Conservation (phyloP, 208 protist genomes). For the Leishmania arabica region DNA sequence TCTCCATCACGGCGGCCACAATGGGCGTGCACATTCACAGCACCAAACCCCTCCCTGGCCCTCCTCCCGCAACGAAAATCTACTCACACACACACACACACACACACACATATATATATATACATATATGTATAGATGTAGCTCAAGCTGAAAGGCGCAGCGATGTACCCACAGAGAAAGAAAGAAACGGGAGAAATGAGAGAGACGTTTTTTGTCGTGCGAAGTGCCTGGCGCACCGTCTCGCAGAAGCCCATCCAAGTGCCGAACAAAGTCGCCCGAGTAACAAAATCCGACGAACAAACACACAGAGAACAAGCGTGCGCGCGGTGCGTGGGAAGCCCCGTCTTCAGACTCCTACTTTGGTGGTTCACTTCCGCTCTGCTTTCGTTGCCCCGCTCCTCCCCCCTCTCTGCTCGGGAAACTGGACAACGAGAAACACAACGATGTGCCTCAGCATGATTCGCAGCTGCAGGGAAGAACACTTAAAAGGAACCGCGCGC, state of each 20-base stretch:
- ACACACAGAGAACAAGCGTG: background rate
- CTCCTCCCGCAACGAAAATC: background rate
- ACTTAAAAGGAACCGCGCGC: background rate
- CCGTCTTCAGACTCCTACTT: slow-evolving; percentile 13
- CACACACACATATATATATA: background rate
- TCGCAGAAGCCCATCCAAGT: background rate
- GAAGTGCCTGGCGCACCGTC: background rate
- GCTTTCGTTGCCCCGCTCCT: background rate
- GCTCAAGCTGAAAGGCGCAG: background rate
- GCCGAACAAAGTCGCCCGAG: background rate
- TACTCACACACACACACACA: too few relatives aligned
- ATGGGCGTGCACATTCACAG: background rate
- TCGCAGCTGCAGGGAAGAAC: background rate
- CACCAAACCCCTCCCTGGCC: background rate
- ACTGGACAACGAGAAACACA: background rate
- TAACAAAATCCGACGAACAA: background rate
- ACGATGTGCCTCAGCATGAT: background rate
- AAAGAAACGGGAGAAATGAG: background rate
- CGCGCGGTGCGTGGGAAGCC: background rate
- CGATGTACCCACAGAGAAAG: background rate
- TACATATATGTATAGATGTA: too few relatives aligned
- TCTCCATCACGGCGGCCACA: background rate
- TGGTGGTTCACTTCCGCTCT: background rate
- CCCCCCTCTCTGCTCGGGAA: too few relatives aligned
- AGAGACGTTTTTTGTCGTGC: background rate